Evolutionary conservation across 805 yeast species (phyloP).

Genomic region (Metschnikowia anglica): DNA sequence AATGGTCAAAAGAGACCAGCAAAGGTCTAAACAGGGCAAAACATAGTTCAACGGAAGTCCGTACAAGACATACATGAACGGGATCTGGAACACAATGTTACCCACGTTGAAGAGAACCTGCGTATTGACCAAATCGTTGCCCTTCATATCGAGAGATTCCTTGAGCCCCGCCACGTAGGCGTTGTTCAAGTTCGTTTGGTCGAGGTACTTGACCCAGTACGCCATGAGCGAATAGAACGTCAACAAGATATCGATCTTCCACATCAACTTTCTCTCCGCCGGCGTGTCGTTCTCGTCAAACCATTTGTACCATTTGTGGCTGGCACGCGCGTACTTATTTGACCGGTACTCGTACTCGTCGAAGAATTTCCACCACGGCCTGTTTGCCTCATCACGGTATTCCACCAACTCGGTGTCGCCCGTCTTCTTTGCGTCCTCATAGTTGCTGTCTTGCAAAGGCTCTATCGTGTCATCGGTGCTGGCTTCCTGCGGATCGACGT

Average conservation of each 20-base stretch:
- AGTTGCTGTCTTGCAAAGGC: slow-evolving; percentile 16
- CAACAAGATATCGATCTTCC: slow-evolving; percentile 31
- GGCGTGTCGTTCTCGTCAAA: slow-evolving; percentile 29
- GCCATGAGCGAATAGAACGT: slow-evolving; percentile 30
- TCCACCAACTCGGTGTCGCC: slow-evolving; percentile 25
- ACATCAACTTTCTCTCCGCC: slow-evolving; percentile 29
- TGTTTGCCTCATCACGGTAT: slow-evolving; percentile 52
- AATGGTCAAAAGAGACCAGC: slow-evolving; percentile 27
- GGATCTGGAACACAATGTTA: slow-evolving; percentile 27
- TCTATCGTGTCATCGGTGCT: slow-evolving; percentile 1
- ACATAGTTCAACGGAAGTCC: slow-evolving; percentile 26
- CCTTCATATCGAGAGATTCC: slow-evolving; percentile 27
- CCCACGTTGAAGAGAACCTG: slow-evolving; percentile 27
- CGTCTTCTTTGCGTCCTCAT: slow-evolving; percentile 5
- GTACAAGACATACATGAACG: slow-evolving; percentile 26
- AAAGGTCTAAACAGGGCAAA: slow-evolving; percentile 21
- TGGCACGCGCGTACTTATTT: slow-evolving; percentile 18
- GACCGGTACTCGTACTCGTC: slow-evolving; percentile 34
- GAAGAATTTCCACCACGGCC: slow-evolving; percentile 51
- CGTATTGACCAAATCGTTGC: slow-evolving; percentile 30
- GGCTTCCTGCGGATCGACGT: slow-evolving; percentile 6
- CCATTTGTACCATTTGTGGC: slow-evolving; percentile 31
- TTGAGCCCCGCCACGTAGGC: slow-evolving; percentile 29
- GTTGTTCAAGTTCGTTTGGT: slow-evolving; percentile 26
- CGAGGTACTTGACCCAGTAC: slow-evolving; percentile 33